Base-by-base conservation (phyloP, 768 basidiomycete genomes). In the Russula sp. region DNA sequence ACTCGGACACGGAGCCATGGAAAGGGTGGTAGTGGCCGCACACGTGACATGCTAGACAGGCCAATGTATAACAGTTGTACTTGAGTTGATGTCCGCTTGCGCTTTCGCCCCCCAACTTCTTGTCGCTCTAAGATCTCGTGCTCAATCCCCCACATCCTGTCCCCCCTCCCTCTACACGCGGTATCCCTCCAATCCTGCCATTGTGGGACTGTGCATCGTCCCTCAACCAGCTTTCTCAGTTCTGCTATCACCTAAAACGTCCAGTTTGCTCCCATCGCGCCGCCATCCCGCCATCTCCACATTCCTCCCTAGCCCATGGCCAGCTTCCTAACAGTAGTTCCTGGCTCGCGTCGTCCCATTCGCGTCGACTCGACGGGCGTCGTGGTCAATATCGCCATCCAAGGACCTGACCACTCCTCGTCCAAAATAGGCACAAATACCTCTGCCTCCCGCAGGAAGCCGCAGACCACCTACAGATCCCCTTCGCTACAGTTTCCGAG, bases 331-430 rank as follows among this genome's bases (percentile, higher is more conserved):
- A 55, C 62, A 13, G 59, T 64, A 18, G 62, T 68, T 40, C 65
- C 65, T 32, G 67, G 67, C 56, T 68, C 67, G 34, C 66, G 67
- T 32, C 67, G 65, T 35, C 67, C 67, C 22, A 64, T 68, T 57
- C 66, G 57, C 35, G 56, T 68, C 55, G 61, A 57, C 58, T 59
- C 61, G 35, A 67, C 59, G 14, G 59, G 65, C 37, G 53, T 67
- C 42, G 49, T 66, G 4, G 67, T 67, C 37, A 49, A 62, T 44
- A 66, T 63, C 57, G 55, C 66, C 16, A 39, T 62, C 54, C 51
- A 62, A 32, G 34, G 51, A 20, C 27, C 65, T 6, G 52, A 55
- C 35, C 49, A 37, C n/a, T 32, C 65, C 48, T 63, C 65, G 27
- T 68, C 65, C 27, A 66, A 58, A 47, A 40, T 37, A 40, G 51